phyloP scores from a whole-genome alignment of 257 asterid species.

The Forsythia viridissima region DNA sequence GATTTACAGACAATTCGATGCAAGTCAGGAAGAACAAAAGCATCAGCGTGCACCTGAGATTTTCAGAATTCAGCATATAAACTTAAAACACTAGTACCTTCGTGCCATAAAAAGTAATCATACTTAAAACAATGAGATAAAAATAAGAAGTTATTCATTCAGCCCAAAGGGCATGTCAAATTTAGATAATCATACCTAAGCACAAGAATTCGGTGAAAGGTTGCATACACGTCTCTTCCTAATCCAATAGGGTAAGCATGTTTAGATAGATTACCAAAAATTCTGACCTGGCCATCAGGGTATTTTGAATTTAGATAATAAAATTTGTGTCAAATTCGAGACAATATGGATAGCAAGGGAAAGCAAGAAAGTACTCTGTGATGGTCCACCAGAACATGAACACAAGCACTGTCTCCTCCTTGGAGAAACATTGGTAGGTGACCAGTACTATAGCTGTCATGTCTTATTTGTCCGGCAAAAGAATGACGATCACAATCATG shows the following conservation, averaged over 20 bases:
- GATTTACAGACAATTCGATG: neutral
- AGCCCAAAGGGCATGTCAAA: constrained; percentile 3
- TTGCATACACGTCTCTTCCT: constrained; percentile 61
- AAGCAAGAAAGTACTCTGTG: constrained; percentile 38
- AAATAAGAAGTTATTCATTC: neutral
- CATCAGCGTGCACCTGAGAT: constrained; percentile 2
- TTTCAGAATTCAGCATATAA: neutral
- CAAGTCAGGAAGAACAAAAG: neutral
- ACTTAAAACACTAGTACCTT: neutral
- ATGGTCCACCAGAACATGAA: constrained; percentile 59
- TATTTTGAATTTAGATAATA: constrained; percentile 23
- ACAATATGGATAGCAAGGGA: constrained; percentile 18
- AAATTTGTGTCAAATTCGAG: constrained; percentile 10
- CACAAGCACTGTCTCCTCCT: constrained; percentile 49
- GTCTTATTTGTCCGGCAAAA: constrained; percentile 36
- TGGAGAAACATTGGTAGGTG: constrained; percentile 39
- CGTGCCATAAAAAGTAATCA: neutral
- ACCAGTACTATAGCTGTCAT: constrained; percentile 22
- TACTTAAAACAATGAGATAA: neutral
- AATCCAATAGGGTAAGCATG: constrained; percentile 62
- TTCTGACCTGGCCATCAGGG: constrained; percentile 54
- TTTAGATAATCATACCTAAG: constrained; percentile 45
- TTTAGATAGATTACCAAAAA: constrained; percentile 48
- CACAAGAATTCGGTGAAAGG: constrained; percentile 76
- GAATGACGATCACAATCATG: constrained; percentile 47